Evolutionary conservation across 1,284 basidiomycete genomes (phyloP).

Genomic region (Phellopilus nigrolimitatus): DNA sequence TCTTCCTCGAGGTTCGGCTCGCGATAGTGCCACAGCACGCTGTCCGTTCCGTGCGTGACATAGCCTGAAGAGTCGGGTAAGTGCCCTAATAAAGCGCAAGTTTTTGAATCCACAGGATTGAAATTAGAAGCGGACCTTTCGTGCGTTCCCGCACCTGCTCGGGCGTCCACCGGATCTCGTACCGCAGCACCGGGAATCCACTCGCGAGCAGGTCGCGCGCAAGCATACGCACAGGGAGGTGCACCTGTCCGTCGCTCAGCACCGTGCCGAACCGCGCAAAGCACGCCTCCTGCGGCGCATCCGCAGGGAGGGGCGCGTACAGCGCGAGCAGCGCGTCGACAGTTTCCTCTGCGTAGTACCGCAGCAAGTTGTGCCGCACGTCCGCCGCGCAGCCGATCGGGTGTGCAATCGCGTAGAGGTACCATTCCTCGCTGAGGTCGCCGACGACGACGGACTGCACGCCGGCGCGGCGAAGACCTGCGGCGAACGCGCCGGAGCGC

Average conservation of each 20-base stretch:
- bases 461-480: constrained; percentile 50
- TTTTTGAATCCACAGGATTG: background rate
- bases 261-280: constrained; percentile 52
- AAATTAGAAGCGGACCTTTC: constrained; percentile 38
- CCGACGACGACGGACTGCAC: constrained; percentile 59
- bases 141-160: constrained; percentile 42
- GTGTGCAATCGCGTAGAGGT: constrained; percentile 66
- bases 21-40: constrained; percentile 42
- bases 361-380: constrained; percentile 50
- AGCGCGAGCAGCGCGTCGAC: constrained; percentile 41
- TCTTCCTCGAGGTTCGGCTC: constrained; percentile 33
- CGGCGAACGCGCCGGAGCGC: constrained; percentile 53
- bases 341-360: constrained; percentile 54
- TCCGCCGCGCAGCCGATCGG: constrained; percentile 44
- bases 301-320: constrained; percentile 38
- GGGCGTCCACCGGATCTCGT: constrained; percentile 65
- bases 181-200: constrained; percentile 61
- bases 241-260: constrained; percentile 62
- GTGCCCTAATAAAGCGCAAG: too few relatives aligned
- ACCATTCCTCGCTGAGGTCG: constrained; percentile 73
- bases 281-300: constrained; percentile 38
- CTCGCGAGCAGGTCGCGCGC: constrained; percentile 50
- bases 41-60: constrained; percentile 67
- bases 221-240: constrained; percentile 62
- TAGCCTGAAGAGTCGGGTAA: constrained; percentile 44